Evolutionary conservation across 2,329 filamentous ascomycete species (phyloP), one percentile per base, ranked within the genome.

Genomic region (Thyridium curvatum): DNA sequence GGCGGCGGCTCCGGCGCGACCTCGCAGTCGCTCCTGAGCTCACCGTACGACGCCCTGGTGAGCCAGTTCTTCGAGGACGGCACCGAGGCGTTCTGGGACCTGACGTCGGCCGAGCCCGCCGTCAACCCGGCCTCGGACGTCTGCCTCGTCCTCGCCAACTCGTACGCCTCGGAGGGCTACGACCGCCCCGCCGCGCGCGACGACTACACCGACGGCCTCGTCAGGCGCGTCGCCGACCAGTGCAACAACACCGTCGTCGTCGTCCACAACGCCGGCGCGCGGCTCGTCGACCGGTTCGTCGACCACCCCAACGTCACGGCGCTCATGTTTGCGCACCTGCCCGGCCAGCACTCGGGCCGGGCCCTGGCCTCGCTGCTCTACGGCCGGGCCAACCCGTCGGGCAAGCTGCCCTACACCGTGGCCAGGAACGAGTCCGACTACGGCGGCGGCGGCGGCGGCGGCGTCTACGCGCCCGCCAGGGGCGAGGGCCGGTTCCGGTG

Each of bases 121-220:
- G 71, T 82, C 8, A 62, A 72, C 35, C 53, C 63, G 2, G 58
- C 46, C 2, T 67, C 71, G 2, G 73, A 90, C 51, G 69, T 86
- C 5, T 93, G 86, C 45, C 60, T 83, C 3, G 75, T 82, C 0
- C 74, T 83, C 46, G 72, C 75, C 47, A 84, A 84, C 52, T 72
- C 68, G 3, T 85, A 82, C 58, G 77, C 82, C 1, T 79, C 82
- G 1, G 87, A 94, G 59, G 82, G 82, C 3, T 82, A 71, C 47
- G 71, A 86, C 44, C 68, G 77, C 38, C 65, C 74, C 1, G 70
- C 68, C 6, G 65, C 88, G 35, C 69, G 71, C 28, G 86, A 91
- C 53, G 81, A 82, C 44, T 77, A 75, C 36, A 79, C 74, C 1
- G 78, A 84, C 45, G 58, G 55, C 0, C 60, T 83, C 0, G 68